Evolutionary conservation across 352 stramenopile genomes (phyloP), one percentile per base, ranked within the genome.

Genomic region (Pythium scleroteichum): DNA sequence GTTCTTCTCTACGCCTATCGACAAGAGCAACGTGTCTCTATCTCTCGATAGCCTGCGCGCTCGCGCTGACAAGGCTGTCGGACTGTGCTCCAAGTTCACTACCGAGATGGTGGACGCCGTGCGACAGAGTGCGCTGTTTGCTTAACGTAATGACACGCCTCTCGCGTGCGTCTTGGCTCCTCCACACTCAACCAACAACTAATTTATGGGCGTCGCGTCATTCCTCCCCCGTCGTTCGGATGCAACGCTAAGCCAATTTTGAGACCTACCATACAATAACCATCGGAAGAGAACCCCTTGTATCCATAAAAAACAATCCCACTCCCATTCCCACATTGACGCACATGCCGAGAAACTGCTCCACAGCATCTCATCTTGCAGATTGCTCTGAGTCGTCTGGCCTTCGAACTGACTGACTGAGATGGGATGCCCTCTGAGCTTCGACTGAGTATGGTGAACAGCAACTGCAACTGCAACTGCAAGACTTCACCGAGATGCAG

Each of bases 41-140:
- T 40, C 79, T 58, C 68, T 88, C 13, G 73, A 82, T 3, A 53
- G 69, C 19, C 45, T 78, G 9, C 20, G 52, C 51, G 64, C 27
- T n/a, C 79, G 54, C 22, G 67, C 65, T 27, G 62, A 69, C 53
- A 52, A 57, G 38, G 22, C 47, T 17, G 56, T 61, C 22, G 64
- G 46, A 12, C 41, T 47, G 3, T 74, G 68, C 55, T 66, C 72
- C 41, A 64, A 66, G 61, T 87, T 87, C 32, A 87, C 77, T 17
- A 62, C 70, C 14, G 61, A 69, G 17, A 83, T 88, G 78, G 69
- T 86, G 40, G 65, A 68, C 38, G 65, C 80, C 42, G 79, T 88
- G 45, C 75, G 79, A 63, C 75, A 75, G 51, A 90, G 78, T 68
- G 72, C 66, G 59, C 56, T 90, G 44, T 85, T 90, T 59, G 78